phyloP scores from a whole-genome alignment of 352 stramenopile genomes.

The Phytopythium litorale region DNA sequence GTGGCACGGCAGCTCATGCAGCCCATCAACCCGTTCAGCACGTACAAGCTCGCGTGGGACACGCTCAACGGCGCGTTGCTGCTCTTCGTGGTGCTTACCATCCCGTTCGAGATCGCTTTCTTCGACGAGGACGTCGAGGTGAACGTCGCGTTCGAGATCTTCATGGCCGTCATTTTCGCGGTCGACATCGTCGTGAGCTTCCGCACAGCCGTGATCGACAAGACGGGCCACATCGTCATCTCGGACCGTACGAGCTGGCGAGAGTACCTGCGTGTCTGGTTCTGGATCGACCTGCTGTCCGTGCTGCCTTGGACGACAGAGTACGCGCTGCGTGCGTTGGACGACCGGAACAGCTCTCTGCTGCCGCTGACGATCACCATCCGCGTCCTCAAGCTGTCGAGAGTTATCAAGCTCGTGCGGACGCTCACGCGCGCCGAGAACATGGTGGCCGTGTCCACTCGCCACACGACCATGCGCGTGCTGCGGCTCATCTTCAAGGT shows the following conservation, averaged over 20 bases:
- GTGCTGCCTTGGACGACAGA: constrained; percentile 33
- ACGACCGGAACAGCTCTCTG: constrained; percentile 13
- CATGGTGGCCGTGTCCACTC: constrained; percentile 33
- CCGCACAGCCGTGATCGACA: constrained; percentile 37
- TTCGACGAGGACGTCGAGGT: constrained; percentile 21
- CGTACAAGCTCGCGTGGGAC: constrained; percentile 52
- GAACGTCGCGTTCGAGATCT: constrained; percentile 30
- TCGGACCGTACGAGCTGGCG: constrained; percentile 23
- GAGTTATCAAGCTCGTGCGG: constrained; percentile 85
- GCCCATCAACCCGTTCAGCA: constrained; percentile 47
- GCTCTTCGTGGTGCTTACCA: constrained; percentile 48
- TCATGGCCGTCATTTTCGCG: constrained; percentile 42
- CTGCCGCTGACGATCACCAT: constrained; percentile 64
- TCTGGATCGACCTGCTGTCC: constrained; percentile 64
- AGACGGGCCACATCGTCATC: constrained; percentile 33
- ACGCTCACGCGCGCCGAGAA: constrained; percentile 49
- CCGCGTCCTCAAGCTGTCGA: constrained; percentile 79
- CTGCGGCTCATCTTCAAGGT: constrained; percentile 58
- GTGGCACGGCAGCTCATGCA: constrained; percentile 22
- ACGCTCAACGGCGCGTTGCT: constrained; percentile 34
- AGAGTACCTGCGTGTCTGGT: constrained; percentile 67
- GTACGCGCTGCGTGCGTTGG: constrained; percentile 6
- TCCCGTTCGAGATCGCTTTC: constrained; percentile 68
- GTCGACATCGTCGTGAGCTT: constrained; percentile 62
- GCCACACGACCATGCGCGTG: constrained; percentile 52